Conservation (phyloP, 2,329 filamentous ascomycete species). For the Aspergillus brunneoviolaceus region DNA sequence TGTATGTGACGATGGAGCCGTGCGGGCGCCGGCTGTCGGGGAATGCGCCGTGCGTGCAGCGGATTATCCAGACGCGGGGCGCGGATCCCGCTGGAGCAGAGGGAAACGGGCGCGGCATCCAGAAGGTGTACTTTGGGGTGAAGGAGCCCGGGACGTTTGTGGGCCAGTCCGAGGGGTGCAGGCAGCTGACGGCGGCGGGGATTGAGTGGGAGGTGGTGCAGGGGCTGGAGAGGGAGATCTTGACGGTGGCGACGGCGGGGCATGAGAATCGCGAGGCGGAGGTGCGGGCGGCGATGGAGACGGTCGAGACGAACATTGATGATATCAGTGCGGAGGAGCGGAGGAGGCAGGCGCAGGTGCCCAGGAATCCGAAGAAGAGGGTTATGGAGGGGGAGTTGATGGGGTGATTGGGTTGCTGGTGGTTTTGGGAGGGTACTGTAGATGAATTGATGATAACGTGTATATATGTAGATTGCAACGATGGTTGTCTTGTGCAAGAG, state of each 20-base stretch:
- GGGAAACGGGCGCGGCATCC: constrained; percentile 58
- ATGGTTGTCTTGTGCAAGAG: too few relatives aligned
- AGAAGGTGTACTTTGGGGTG: constrained; percentile 81
- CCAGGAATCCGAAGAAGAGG: constrained; percentile 48
- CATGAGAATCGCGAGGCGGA: constrained; percentile 53
- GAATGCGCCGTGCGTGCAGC: constrained; percentile 64
- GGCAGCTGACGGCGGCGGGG: constrained; percentile 68
- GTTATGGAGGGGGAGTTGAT: constrained; percentile 42
- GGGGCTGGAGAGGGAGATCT: constrained; percentile 77
- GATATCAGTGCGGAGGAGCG: constrained; percentile 41
- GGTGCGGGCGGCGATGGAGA: constrained; percentile 26
- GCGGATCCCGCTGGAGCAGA: constrained; percentile 27
- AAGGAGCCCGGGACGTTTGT: constrained; percentile 90
- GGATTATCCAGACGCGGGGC: constrained; percentile 59
- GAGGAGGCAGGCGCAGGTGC: constrained; percentile 36
- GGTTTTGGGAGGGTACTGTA: not conserved
- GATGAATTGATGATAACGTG: not conserved
- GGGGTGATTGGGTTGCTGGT: not conserved
- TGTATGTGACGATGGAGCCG: constrained; percentile 87
- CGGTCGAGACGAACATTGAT: constrained; percentile 37
- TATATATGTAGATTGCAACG: not conserved
- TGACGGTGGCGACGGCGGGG: constrained; percentile 78
- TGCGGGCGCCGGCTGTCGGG: constrained; percentile 48
- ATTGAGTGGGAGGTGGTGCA: constrained; percentile 70
- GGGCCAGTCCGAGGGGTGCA: constrained; percentile 72